Percentiles rank a stretch among this genome's conserved stretches.
These are phyloP conservation scores for Wickerhamomyces tratensis DNA, from an alignment of 805 yeast genomes.

Conservation along the genomic window DNA sequence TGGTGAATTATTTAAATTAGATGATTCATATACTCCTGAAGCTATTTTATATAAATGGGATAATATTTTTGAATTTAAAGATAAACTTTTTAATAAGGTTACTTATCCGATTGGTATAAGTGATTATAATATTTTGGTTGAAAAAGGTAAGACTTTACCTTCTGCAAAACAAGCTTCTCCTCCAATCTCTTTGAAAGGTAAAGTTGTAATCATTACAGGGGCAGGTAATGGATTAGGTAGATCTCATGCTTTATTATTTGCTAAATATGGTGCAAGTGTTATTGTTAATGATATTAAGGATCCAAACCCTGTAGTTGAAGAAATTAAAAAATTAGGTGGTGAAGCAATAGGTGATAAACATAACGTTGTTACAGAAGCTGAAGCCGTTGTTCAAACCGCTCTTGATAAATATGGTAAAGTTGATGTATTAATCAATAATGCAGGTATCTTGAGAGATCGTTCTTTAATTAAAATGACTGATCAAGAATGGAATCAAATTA, in stretches of 20 bases:
- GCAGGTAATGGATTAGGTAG: constrained; percentile 93
- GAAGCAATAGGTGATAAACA: constrained; percentile 76
- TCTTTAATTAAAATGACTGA: constrained; percentile 81
- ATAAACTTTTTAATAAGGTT: constrained; percentile 39
- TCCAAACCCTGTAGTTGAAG: constrained; percentile 65
- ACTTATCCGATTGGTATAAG: constrained; percentile 67
- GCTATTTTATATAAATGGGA: constrained; percentile 62
- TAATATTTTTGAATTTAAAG: constrained; percentile 54
- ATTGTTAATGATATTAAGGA: constrained; percentile 86
- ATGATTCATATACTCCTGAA: constrained; percentile 72
- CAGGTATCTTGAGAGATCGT: constrained; percentile 88
- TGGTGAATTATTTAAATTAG: constrained; percentile 79
- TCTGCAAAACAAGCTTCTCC: constrained; percentile 48
- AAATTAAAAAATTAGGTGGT: constrained; percentile 64
- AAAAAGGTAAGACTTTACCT: constrained; percentile 40
- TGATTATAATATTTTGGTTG: constrained; percentile 57
- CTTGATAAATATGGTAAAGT: constrained; percentile 69
- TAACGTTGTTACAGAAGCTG: constrained; percentile 72
- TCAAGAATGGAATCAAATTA: constrained; percentile 73
- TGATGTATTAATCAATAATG: constrained; percentile 83
- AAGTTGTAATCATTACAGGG: constrained; percentile 89
- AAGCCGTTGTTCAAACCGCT: constrained; percentile 69
- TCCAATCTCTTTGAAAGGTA: constrained; percentile 57
- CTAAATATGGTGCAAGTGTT: constrained; percentile 88
- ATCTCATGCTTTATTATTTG: constrained; percentile 78